A percentile compares a stretch with the other conserved stretches of the same genome.
phyloP scores from a whole-genome alignment of 2,329 filamentous ascomycete genomes.

The Lecanoromycetidae sp. region DNA sequence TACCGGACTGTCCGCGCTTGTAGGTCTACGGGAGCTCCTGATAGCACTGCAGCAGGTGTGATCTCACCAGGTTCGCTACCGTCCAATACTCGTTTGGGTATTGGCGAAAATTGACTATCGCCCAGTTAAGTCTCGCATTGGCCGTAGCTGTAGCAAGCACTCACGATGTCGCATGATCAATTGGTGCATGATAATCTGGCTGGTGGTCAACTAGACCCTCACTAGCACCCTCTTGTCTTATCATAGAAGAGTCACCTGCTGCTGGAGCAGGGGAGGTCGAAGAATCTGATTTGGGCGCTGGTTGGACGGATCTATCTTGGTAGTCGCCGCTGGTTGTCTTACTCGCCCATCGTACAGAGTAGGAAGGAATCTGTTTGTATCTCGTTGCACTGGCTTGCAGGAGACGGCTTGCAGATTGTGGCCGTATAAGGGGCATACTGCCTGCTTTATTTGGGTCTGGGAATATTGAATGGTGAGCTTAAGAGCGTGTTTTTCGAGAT shows the following conservation, averaged over 20 bases:
- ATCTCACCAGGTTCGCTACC: slow-evolving; percentile 69
- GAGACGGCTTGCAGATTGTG: slow-evolving; percentile 41
- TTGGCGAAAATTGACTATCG: slow-evolving; percentile 71
- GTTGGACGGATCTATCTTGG: slow-evolving; percentile 14
- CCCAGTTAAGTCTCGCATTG: slow-evolving; percentile 10
- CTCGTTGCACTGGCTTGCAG: slow-evolving; percentile 37
- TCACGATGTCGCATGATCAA: slow-evolving; percentile 88
- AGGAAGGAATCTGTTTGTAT: slow-evolving; percentile 9
- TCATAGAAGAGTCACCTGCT: slow-evolving; percentile 31
- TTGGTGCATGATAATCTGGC: slow-evolving; percentile 67
- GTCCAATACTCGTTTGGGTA: slow-evolving; percentile 80
- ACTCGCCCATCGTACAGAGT: slow-evolving; percentile 11
- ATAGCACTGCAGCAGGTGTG: slow-evolving; percentile 73
- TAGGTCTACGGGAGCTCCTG: slow-evolving; percentile 83
- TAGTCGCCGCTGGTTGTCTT: slow-evolving; percentile 7
- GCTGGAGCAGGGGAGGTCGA: slow-evolving; percentile 28
- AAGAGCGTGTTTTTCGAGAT: no score
- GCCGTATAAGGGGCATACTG: slow-evolving; percentile 55
- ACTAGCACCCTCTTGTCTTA: slow-evolving; percentile 38
- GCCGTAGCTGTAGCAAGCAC: slow-evolving; percentile 24
- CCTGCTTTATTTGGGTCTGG: no score
- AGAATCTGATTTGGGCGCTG: slow-evolving; percentile 24
- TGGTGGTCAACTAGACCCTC: slow-evolving; percentile 50
- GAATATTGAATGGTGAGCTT: no score
- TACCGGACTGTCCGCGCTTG: slow-evolving; percentile 92